Evolutionary conservation across 1,284 basidiomycete species (phyloP).

Genomic region (Fomitopsis schrenkii): DNA sequence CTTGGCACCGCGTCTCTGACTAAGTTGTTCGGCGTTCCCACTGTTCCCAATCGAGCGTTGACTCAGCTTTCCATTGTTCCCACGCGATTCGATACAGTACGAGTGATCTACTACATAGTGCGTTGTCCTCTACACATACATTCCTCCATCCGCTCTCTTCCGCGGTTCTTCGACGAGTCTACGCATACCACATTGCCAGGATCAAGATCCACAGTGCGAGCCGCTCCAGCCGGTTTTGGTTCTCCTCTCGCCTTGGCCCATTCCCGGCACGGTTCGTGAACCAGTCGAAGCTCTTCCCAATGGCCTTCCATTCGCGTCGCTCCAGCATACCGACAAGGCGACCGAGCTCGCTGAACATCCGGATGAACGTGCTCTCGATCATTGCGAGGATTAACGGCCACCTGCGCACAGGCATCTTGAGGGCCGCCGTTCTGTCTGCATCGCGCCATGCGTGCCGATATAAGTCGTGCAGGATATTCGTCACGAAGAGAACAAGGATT

Average conservation of each 20-base stretch:
- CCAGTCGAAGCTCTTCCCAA: slow-evolving; percentile 52
- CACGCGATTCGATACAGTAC: neutral
- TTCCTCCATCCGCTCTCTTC: too few species aligned
- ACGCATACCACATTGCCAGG: neutral
- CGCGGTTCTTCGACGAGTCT: neutral
- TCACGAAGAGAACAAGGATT: slow-evolving; percentile 28
- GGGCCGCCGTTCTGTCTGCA: slow-evolving; percentile 24
- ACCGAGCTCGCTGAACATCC: slow-evolving; percentile 49
- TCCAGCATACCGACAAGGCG: slow-evolving; percentile 42
- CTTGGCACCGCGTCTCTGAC: neutral
- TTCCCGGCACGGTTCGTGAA: slow-evolving; percentile 40
- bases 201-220: slow-evolving; percentile 18
- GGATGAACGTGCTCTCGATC: slow-evolving; percentile 44
- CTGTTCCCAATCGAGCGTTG: neutral
- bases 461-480: slow-evolving; percentile 44
- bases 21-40: neutral
- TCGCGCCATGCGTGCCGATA: slow-evolving; percentile 44
- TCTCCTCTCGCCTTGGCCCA: slow-evolving; percentile 41
- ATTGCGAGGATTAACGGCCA: slow-evolving; percentile 38
- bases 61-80: neutral
- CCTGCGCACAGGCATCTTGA: slow-evolving; percentile 35
- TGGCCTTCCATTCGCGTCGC: slow-evolving; percentile 33
- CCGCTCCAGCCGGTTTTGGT: slow-evolving; percentile 32
- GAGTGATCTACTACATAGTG: neutral
- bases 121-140: too few species aligned